phyloP scores from a whole-genome alignment of 1,284 basidiomycete genomes.

The Tylopilus sp. region DNA sequence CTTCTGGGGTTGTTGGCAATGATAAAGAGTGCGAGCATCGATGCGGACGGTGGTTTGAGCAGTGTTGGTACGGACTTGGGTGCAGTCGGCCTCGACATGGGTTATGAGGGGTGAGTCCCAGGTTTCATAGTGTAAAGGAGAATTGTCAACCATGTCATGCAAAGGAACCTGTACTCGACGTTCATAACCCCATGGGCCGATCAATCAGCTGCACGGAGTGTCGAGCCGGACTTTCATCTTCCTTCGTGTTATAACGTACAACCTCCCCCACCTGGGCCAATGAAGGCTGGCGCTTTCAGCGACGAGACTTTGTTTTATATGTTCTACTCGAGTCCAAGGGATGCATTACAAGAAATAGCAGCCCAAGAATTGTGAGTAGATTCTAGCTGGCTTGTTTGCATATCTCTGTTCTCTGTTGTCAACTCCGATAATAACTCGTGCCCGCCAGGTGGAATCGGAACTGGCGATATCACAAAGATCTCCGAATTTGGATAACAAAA shows the following conservation, averaged over 20 bases:
- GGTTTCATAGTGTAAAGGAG: conserved; percentile 31
- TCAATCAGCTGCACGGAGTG: conserved; percentile 83
- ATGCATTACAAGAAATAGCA: conserved; percentile 95
- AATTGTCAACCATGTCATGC: conserved; percentile 34
- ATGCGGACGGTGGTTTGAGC: conserved; percentile 88
- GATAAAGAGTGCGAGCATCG: conserved; percentile 86
- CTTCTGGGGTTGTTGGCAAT: conserved; percentile 89
- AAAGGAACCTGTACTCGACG: conserved; percentile 86
- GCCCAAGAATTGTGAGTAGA: conserved; percentile 92
- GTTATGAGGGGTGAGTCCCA: conserved; percentile 78
- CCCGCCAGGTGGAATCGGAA: conserved; percentile 88
- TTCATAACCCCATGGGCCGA: conserved; percentile 99
- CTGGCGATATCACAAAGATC: conserved; percentile 98
- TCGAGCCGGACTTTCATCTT: conserved; percentile 93
- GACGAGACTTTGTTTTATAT: conserved; percentile 99
- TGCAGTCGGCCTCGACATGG: conserved; percentile 93
- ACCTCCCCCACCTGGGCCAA: conserved; percentile 89
- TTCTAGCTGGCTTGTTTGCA: conserved; percentile 4
- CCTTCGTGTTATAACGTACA: conserved; percentile 96
- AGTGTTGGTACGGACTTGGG: conserved; percentile 94
- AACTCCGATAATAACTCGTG: not conserved
- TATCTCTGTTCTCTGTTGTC: conserved; percentile 7
- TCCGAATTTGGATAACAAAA: conserved; percentile 96
- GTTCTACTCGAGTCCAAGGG: conserved; percentile 96
- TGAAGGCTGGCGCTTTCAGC: conserved; percentile 90